Evolutionary conservation across 2,329 filamentous ascomycete genomes (phyloP).

Genomic region (Cryphonectria nitschkei): DNA sequence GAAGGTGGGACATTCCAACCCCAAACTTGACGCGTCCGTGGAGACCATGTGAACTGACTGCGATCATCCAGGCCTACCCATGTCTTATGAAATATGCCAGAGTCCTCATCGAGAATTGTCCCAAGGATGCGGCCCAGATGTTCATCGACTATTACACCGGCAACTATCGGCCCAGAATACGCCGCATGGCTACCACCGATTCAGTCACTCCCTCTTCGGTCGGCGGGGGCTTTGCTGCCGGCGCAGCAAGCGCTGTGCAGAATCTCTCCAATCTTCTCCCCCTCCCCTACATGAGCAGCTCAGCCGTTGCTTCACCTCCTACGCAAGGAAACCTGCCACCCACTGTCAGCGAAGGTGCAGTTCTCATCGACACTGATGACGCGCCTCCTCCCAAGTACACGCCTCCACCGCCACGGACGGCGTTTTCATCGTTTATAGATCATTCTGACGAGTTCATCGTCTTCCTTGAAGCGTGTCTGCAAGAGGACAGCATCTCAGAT

Average conservation of each 20-base stretch:
- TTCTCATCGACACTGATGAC: conserved; percentile 54
- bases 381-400: conserved; percentile 64
- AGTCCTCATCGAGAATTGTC: conserved; percentile 85
- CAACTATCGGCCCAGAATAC: conserved; percentile 73
- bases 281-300: conserved; percentile 79
- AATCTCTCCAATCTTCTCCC: conserved; percentile 84
- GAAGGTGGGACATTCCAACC: conserved; percentile 54
- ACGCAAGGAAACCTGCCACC: conserved; percentile 54
- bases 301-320: conserved; percentile 57
- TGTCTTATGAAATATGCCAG: conserved; percentile 95
- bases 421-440: conserved; percentile 96
- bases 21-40: neutral
- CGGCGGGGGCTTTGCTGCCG: conserved; percentile 52
- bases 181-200: conserved; percentile 47
- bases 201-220: conserved; percentile 39
- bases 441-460: conserved; percentile 89
- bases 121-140: conserved; percentile 78
- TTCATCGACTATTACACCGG: conserved; percentile 97
- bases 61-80: conserved; percentile 67
- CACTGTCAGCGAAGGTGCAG: conserved; percentile 56
- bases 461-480: conserved; percentile 87
- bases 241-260: conserved; percentile 77
- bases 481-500: conserved; percentile 70
- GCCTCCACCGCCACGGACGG: conserved; percentile 80
- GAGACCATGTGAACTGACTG: conserved; percentile 36